Percentiles rank a stretch among this genome's conserved stretches.
phyloP scores from a whole-genome alignment of 495 filamentous ascomycete species.

The Massariosphaeria phaeospora region DNA sequence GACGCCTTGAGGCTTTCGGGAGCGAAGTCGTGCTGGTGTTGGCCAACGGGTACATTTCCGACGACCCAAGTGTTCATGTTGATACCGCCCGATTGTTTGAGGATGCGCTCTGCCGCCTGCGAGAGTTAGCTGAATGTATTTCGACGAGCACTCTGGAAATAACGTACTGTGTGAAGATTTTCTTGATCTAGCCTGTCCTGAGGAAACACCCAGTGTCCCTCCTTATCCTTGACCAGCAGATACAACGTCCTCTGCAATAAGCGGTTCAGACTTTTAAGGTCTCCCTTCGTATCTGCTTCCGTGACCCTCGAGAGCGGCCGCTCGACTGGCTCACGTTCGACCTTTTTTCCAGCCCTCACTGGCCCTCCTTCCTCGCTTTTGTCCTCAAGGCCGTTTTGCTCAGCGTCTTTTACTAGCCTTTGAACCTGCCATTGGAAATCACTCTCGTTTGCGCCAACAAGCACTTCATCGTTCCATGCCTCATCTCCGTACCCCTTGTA shows the following conservation, averaged over 20 bases:
- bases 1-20: constrained; percentile 42
- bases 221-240: constrained; percentile 66
- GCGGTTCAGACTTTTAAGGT: constrained; percentile 72
- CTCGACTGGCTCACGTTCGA: constrained; percentile 63
- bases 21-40: constrained; percentile 54
- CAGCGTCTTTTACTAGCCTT: constrained; percentile 70
- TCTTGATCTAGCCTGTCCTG: constrained; percentile 62
- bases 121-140: constrained; percentile 7
- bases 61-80: constrained; percentile 99
- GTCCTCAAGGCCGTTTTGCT: constrained; percentile 46
- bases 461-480: constrained; percentile 88
- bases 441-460: constrained; percentile 62
- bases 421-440: constrained; percentile 58
- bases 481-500: constrained; percentile 75
- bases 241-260: constrained; percentile 76
- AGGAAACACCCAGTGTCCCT: constrained; percentile 76
- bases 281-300: constrained; percentile 71
- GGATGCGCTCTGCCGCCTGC: constrained; percentile 75
- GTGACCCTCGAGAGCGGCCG: constrained; percentile 65
- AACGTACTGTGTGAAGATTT: constrained; percentile 71
- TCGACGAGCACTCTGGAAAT: background rate
- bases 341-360: constrained; percentile 8
- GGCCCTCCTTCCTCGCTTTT: constrained; percentile 48
- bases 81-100: constrained; percentile 69
- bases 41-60: constrained; percentile 81